A percentile compares a stretch with the other conserved stretches of the same genome.
Evolutionary conservation across 2,329 filamentous ascomycete species (phyloP).

Genomic region (Huntiella moniliformis): DNA sequence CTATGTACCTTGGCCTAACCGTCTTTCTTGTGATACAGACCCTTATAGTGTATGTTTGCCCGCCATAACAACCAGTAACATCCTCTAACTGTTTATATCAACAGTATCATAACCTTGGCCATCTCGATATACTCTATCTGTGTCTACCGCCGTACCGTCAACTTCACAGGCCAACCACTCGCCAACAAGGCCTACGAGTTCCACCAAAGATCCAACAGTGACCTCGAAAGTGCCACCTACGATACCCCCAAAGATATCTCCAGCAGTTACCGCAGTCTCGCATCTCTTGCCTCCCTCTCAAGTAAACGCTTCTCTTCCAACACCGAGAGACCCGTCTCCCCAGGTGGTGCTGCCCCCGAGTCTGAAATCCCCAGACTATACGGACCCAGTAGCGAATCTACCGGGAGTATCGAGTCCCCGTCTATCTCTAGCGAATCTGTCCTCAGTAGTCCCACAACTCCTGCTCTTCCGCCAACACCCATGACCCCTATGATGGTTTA

Average conservation of each 20-base stretch:
- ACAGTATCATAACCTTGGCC: constrained; percentile 24
- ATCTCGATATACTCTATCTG: constrained; percentile 28
- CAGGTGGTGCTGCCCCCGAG: background rate
- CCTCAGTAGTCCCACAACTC: background rate
- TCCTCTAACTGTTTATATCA: background rate
- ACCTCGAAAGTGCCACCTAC: constrained; percentile 9
- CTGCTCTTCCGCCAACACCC: background rate
- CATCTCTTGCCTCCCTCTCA: constrained; percentile 3
- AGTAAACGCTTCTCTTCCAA: background rate
- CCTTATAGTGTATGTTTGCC: constrained; percentile 1
- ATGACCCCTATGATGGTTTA: constrained; percentile 19
- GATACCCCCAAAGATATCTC: background rate
- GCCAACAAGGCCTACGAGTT: constrained; percentile 31
- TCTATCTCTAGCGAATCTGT: background rate
- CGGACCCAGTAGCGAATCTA: background rate
- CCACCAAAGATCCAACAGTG: constrained; percentile 11
- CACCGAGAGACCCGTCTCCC: background rate
- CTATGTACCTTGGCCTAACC: constrained; percentile 17
- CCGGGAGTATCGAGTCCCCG: background rate
- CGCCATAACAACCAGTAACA: background rate
- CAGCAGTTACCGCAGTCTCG: constrained; percentile 1
- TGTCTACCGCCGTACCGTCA: constrained; percentile 28
- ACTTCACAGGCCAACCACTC: constrained; percentile 31
- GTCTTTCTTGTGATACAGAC: constrained; percentile 32
- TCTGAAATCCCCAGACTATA: background rate